Evolutionary conservation across 352 stramenopile species (phyloP), one percentile per base, ranked within the genome.

Genomic region (Halophytophthora polymorphica): DNA sequence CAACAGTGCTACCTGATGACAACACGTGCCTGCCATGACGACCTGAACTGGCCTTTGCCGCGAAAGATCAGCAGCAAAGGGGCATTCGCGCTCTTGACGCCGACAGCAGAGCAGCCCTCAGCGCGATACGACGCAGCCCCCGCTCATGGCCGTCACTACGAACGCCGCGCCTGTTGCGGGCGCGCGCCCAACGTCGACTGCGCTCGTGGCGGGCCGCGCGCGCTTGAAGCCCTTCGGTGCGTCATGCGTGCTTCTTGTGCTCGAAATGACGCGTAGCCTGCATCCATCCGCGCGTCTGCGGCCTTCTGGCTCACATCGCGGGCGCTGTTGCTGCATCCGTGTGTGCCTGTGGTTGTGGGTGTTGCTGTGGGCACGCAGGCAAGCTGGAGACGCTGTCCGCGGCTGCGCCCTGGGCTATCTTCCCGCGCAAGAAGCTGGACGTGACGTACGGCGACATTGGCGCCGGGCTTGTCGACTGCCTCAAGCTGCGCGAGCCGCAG

Each of bases 401-500:
- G 6, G 45, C 66, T n/a, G 65, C 48, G 12, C 79, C 79, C 12
- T 93, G 82, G 82, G 71, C 79, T 31, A 72, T 93, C 47, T 89
- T 93, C 62, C 79, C 82, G 11, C 79, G 82, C 45, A 90, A 93
- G 64, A 86, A 87, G 58, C 58, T 93, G 47, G 82, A 93, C 47
- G 77, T 93, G 54, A 88, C 77, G 38, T 93, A 86, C 58, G 42
- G 61, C 3, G 79, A 93, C 62, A 81, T 93, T 36, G 66, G 58
- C 6, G 64, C 72, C 2, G 79, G 77, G 8, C 37, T 93, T 15
- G 59, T 58, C 10, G 68, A 64, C 17, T 90, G 82, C 61, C 52
- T 89, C 36, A 67, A 73, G 36, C 66, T 88, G 15, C 53, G 56
- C 18, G 82, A 93, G 39, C 47, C 50, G n/a, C 69, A 89, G 40